A percentile compares a stretch with the other conserved stretches of the same genome.
These are phyloP conservation scores for Cercospora janseana DNA, from an alignment of 2,329 filamentous ascomycete species.

Conservation along the genomic window DNA sequence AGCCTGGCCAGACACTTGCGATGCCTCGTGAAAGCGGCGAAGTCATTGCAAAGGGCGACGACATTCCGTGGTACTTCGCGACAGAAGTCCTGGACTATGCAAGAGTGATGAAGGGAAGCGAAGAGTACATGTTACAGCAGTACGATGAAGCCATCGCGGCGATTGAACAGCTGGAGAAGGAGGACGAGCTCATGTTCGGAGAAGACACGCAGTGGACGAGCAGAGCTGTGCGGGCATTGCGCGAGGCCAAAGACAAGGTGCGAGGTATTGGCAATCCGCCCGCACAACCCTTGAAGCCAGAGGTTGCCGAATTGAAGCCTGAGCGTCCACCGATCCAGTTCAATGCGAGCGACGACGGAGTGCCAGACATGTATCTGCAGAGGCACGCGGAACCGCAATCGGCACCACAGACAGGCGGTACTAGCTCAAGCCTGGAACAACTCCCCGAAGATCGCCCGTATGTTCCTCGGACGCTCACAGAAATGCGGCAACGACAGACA, in stretches of 20 bases:
- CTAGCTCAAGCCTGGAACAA: constrained; percentile 33
- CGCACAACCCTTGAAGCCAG: constrained; percentile 51
- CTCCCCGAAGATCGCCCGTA: constrained; percentile 26
- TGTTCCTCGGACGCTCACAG: constrained; percentile 46
- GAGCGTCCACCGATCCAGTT: constrained; percentile 47
- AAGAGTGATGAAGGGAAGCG: constrained; percentile 89
- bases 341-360: constrained; percentile 45
- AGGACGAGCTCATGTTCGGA: constrained; percentile 88
- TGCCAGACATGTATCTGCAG: constrained; percentile 51
- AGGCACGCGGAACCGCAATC: constrained; percentile 25
- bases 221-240: constrained; percentile 74
- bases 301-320: constrained; percentile 37
- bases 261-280: constrained; percentile 66
- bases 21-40: constrained; percentile 80
- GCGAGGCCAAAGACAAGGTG: constrained; percentile 72
- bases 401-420: background rate
- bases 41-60: constrained; percentile 64
- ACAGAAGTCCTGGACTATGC: constrained; percentile 94
- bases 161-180: constrained; percentile 72
- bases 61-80: constrained; percentile 92
- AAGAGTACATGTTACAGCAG: constrained; percentile 80
- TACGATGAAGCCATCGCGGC: constrained; percentile 76
- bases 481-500: constrained; percentile 46
- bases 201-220: constrained; percentile 92
- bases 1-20: constrained; percentile 77